These are phyloP conservation scores for Diutina catenulata DNA, from an alignment of 1,139 yeast genomes.

Conservation along the genomic window DNA sequence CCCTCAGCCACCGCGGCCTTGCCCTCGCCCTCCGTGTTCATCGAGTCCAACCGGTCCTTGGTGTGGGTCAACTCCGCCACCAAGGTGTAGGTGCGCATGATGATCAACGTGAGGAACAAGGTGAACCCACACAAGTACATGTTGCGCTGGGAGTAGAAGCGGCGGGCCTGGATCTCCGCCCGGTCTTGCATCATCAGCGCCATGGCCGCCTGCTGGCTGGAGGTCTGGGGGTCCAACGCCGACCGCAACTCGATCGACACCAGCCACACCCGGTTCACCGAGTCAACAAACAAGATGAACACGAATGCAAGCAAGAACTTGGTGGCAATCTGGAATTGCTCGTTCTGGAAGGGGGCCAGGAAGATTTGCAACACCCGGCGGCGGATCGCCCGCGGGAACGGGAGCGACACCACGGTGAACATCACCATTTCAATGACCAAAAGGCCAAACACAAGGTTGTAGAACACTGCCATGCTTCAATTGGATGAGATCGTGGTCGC, in stretches of 20 bases:
- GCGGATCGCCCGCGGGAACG: constrained; percentile 69
- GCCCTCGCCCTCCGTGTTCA: constrained; percentile 13
- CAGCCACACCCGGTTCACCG: constrained; percentile 71
- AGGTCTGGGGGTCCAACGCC: constrained; percentile 10
- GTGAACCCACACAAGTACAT: constrained; percentile 95
- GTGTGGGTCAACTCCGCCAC: constrained; percentile 62
- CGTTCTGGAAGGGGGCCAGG: constrained; percentile 59
- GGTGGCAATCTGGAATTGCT: constrained; percentile 64
- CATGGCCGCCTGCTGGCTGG: constrained; percentile 9
- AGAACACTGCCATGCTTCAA: constrained; percentile 56
- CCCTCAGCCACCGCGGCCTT: constrained; percentile 11
- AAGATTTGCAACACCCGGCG: constrained; percentile 53
- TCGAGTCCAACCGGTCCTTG: constrained; percentile 50
- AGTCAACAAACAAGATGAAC: constrained; percentile 72
- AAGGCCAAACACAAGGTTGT: constrained; percentile 62
- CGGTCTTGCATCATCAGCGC: constrained; percentile 39
- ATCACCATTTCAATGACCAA: constrained; percentile 70
- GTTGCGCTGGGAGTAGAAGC: constrained; percentile 94
- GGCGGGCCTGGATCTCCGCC: constrained; percentile 75
- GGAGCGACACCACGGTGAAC: constrained; percentile 73
- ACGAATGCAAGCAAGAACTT: constrained; percentile 82
- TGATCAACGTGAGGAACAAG: constrained; percentile 73
- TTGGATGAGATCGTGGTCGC: neutral
- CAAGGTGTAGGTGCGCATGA: constrained; percentile 75
- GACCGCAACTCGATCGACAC: constrained; percentile 52